A percentile compares a stretch with the other conserved stretches of the same genome.
These are phyloP conservation scores for Astrothelium macrocarpum DNA, from an alignment of 495 filamentous ascomycete species.

Conservation along the genomic window DNA sequence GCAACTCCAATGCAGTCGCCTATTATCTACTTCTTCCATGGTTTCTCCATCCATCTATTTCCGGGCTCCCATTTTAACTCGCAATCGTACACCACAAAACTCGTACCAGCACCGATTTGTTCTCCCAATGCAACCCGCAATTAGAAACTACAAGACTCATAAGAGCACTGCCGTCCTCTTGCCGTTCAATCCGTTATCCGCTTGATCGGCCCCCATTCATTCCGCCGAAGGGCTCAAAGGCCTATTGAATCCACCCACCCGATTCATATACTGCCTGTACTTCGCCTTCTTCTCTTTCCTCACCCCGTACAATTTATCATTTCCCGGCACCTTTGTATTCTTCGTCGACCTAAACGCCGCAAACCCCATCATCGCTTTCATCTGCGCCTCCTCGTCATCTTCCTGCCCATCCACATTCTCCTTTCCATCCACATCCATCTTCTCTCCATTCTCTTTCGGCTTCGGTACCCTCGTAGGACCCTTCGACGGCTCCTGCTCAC, in stretches of 20 bases:
- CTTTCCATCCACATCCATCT: slow-evolving; percentile 36
- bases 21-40: no score
- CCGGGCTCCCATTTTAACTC: neutral
- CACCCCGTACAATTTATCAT: slow-evolving; percentile 68
- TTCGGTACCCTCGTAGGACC: slow-evolving; percentile 6
- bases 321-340: slow-evolving; percentile 80
- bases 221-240: slow-evolving; percentile 55
- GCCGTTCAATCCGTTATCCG: no score
- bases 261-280: slow-evolving; percentile 99
- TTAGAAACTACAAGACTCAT: neutral
- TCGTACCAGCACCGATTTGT: neutral
- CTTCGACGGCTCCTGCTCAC: no score
- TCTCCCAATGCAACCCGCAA: no score
- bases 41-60: no score
- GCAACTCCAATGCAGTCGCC: no score
- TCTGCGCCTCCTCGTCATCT: slow-evolving; percentile 62
- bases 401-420: slow-evolving; percentile 15
- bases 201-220: neutral
- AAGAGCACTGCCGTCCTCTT: neutral
- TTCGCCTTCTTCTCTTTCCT: slow-evolving; percentile 91
- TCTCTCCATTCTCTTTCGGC: slow-evolving; percentile 4
- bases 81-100: neutral
- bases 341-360: slow-evolving; percentile 78
- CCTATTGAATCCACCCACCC: slow-evolving; percentile 90
- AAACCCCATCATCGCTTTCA: slow-evolving; percentile 85